Conservation (phyloP, 768 basidiomycete species). For the Tubosaeta brunneosetosa region DNA sequence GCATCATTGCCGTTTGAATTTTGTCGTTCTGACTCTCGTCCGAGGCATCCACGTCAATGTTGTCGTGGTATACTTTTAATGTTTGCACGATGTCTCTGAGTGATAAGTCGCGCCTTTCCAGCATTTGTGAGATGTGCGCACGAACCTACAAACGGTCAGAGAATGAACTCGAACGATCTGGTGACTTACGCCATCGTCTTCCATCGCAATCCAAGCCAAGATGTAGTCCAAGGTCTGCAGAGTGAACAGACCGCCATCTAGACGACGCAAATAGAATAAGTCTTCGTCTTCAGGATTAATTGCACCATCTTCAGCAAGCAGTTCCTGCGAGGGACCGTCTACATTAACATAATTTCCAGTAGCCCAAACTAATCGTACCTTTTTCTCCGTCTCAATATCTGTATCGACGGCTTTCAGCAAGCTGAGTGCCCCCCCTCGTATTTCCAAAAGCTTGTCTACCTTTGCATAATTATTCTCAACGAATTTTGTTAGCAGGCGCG, state of each 20-base stretch:
- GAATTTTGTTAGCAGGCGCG: conserved; percentile 87
- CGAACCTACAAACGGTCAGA: conserved; percentile 56
- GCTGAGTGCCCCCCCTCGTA: conserved; percentile 64
- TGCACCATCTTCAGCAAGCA: conserved; percentile 53
- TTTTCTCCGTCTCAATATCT: conserved; percentile 66
- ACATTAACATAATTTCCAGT: background rate
- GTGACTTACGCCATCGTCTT: conserved; percentile 87
- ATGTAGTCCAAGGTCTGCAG: conserved; percentile 93
- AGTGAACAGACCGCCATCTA: conserved; percentile 85
- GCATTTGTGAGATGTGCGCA: conserved; percentile 68
- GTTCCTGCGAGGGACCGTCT: conserved; percentile 36
- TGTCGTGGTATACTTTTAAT: conserved; percentile 66
- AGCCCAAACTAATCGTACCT: conserved; percentile 37
- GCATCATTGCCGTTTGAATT: conserved; percentile 42
- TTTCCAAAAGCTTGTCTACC: conserved; percentile 86
- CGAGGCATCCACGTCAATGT: conserved; percentile 55
- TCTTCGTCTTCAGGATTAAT: conserved; percentile 62
- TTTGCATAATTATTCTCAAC: conserved; percentile 93
- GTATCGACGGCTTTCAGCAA: conserved; percentile 58
- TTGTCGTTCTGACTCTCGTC: conserved; percentile 23
- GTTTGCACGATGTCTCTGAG: conserved; percentile 69
- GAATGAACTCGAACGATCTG: background rate
- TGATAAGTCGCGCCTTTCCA: conserved; percentile 66
- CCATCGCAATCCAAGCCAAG: conserved; percentile 93
- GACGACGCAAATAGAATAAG: conserved; percentile 74